These are phyloP conservation scores for Escallonia rubra DNA, from an alignment of 129 eudicot genomes.

Conservation along the genomic window DNA sequence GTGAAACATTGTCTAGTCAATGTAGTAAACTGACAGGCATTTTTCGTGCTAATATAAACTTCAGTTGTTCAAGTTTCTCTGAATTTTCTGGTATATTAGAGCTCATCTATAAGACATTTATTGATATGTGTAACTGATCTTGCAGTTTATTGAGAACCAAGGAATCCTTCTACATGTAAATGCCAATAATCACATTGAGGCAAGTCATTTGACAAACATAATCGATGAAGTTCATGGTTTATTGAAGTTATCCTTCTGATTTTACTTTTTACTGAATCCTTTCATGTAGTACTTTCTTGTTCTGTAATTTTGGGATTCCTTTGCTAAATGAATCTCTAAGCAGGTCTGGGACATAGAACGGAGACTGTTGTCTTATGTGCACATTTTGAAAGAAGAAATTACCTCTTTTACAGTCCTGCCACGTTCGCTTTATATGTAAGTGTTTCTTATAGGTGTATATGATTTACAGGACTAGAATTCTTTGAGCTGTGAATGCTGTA, in stretches of 20 bases:
- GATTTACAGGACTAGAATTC: conserved; percentile 3
- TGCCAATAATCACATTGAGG: conserved; percentile 74
- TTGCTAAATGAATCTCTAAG: conserved; percentile 2
- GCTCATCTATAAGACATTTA: not conserved
- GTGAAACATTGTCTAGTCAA: no score
- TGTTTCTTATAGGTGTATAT: conserved; percentile 15
- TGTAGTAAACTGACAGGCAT: no score
- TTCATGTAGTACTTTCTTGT: no score
- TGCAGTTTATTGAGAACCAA: conserved; percentile 78
- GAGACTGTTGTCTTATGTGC: conserved; percentile 46
- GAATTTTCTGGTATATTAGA: not conserved
- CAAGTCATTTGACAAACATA: conserved; percentile 21
- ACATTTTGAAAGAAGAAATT: conserved; percentile 50
- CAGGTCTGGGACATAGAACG: conserved; percentile 87
- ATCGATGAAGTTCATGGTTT: conserved; percentile 7
- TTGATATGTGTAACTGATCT: not conserved
- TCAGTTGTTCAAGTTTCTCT: not conserved
- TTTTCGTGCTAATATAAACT: no score
- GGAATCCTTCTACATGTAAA: conserved; percentile 65
- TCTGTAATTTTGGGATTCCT: no score
- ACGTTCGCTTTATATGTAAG: conserved; percentile 73
- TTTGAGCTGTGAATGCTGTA: conserved; percentile 1
- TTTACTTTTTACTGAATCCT: no score
- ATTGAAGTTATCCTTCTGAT: not conserved
- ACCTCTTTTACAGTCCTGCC: conserved; percentile 67